These are phyloP conservation scores for Plasmodium yoelii DNA, from an alignment of 169 alveolate genomes.

Conservation along the genomic window DNA sequence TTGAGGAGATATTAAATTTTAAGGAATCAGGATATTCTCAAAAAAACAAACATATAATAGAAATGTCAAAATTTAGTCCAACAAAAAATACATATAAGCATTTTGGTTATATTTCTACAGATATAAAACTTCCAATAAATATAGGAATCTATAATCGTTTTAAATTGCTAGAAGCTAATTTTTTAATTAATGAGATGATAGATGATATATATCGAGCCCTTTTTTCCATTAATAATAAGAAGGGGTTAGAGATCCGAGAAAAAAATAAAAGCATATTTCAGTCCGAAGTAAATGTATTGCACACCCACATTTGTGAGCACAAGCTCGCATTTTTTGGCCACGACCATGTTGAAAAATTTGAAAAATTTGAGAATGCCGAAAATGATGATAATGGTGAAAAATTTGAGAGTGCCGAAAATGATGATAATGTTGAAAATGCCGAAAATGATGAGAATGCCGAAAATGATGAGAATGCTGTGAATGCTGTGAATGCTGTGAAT, in stretches of 20 bases:
- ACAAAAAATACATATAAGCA: conserved; percentile 30
- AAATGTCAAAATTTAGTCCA: conserved; percentile 37
- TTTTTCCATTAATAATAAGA: conserved; percentile 6
- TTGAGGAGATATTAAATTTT: conserved; percentile 16
- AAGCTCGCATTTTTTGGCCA: conserved; percentile 11
- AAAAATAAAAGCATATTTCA: neutral
- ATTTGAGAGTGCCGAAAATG: too few species aligned
- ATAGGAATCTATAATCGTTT: conserved; percentile 39
- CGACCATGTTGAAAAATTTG: neutral
- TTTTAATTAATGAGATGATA: neutral
- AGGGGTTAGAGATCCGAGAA: neutral
- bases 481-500: too few species aligned
- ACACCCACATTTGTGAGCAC: neutral
- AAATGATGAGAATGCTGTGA: too few species aligned
- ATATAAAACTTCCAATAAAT: conserved; percentile 11
- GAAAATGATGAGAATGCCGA: too few species aligned
- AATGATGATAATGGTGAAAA: too few species aligned
- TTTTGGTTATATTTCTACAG: conserved; percentile 22
- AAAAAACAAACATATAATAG: conserved; percentile 52
- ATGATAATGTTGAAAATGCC: too few species aligned
- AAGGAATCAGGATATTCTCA: conserved; percentile 14
- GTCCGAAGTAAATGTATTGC: neutral
- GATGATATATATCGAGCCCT: conserved; percentile 33
- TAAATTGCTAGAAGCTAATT: conserved; percentile 15
- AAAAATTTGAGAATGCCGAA: too few species aligned